Evolutionary conservation across 805 yeast genomes (phyloP), one percentile per base, ranked within the genome.

Genomic region (Metschnikowia shivogae): DNA sequence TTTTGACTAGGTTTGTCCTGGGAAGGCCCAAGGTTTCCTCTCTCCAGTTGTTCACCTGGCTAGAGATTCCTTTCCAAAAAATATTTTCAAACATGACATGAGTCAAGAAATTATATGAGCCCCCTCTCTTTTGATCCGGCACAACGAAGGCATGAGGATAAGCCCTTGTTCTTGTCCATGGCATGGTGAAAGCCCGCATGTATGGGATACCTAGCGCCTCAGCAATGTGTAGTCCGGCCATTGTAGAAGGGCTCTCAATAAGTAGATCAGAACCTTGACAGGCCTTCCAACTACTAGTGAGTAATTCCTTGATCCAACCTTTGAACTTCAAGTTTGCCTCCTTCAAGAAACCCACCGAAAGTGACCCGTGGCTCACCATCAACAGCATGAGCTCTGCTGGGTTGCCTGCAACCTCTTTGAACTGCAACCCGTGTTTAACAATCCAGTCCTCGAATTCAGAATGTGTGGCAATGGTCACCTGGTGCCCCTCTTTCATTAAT

Each of bases 71-170:
- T 58, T 83, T 82, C 98, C 98, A 92, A 50, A 90, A 86, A 8
- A 90, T 82, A 56, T 84, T 89, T 57, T 92, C 98, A 68, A 90
- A 92, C 68, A 92, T 79, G 6, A 89, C 92, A 65, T 92, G 96
- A 0, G 97, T 89, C 67, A 92, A 72, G 59, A 88, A 87, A 60
- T 92, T 92, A 65, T 92, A 92, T 8, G 90, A 84, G 3, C 97
- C 97, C 9, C 97, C 97, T 61, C 85, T 77, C 59, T 85, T 88
- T 64, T 87, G 95, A 48, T 89, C 97, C 0, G 98, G 97, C 6
- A 88, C 96, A 60, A 90, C 81, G 52, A 92, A 89, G 0, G 98
- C 97, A 70, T 92, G 97, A 1, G 97, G 97, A 60, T 92, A 92
- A 0, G 97, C 95, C 54, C 95, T 74, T 0, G 98, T 90, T 49